phyloP scores from a whole-genome alignment of 768 basidiomycete species.

The Lactarius hengduanensis region DNA sequence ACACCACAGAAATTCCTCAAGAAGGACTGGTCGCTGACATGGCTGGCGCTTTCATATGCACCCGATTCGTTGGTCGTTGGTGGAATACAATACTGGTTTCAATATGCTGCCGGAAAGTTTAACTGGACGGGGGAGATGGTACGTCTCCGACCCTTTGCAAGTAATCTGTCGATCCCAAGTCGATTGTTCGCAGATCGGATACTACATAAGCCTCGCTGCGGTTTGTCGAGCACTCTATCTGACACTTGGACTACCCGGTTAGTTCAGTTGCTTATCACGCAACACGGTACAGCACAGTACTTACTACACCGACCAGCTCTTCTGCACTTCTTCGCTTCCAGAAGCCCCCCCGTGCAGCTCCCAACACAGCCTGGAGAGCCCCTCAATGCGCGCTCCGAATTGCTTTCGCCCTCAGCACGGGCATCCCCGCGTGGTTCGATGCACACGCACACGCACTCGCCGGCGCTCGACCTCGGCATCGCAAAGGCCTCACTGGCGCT shows the following conservation, averaged over 20 bases:
- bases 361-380: conserved; percentile 32
- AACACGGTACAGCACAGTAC: background rate
- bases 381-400: conserved; percentile 25
- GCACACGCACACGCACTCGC: conserved; percentile 33
- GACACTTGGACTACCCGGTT: conserved; percentile 16
- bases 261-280: background rate
- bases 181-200: conserved; percentile 9
- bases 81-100: conserved; percentile 29
- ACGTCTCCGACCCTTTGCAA: background rate
- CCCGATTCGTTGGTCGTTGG: conserved; percentile 30
- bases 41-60: conserved; percentile 54
- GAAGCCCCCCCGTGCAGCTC: conserved; percentile 35
- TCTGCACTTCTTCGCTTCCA: conserved; percentile 54
- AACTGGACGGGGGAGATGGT: conserved; percentile 21
- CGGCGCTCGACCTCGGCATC: conserved; percentile 66
- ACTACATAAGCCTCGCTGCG: conserved; percentile 18
- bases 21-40: conserved; percentile 65
- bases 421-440: conserved; percentile 10
- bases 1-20: conserved; percentile 43
- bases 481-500: conserved; percentile 56
- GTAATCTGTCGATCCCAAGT: background rate
- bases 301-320: conserved; percentile 41
- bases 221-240: conserved; percentile 17
- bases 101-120: conserved; percentile 20
- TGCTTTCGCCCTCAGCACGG: conserved; percentile 1